These are phyloP conservation scores for Aspergillus biplanus DNA, from an alignment of 495 filamentous ascomycete genomes.

Conservation along the genomic window DNA sequence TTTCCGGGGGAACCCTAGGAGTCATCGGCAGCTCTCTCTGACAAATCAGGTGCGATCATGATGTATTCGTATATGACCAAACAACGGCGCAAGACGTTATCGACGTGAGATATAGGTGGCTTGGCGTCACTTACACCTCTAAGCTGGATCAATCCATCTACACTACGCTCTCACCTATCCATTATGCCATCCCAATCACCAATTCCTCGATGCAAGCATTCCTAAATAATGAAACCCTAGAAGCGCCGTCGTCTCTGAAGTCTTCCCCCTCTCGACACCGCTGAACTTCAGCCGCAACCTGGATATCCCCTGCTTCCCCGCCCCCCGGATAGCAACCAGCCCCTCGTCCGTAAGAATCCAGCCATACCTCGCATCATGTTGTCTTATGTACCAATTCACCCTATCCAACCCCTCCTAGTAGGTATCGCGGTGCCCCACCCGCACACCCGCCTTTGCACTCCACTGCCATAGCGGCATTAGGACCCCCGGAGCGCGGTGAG, in stretches of 20 bases:
- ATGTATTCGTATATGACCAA: constrained; percentile 83
- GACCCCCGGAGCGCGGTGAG: neutral
- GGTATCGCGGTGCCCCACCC: neutral
- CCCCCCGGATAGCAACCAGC: neutral
- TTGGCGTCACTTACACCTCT: neutral
- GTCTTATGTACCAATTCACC: neutral
- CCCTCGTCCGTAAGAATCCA: neutral
- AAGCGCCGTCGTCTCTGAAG: neutral
- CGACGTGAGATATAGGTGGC: neutral
- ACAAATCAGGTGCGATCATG: constrained; percentile 65
- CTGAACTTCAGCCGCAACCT: neutral
- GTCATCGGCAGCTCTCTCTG: neutral
- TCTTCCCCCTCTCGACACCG: neutral
- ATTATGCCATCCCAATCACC: neutral
- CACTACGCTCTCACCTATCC: neutral
- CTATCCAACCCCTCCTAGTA: neutral
- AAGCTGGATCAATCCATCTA: neutral
- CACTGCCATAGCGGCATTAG: neutral
- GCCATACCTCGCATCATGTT: neutral
- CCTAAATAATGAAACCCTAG: neutral
- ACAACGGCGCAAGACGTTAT: constrained; percentile 65
- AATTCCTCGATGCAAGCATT: neutral
- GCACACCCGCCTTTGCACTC: neutral
- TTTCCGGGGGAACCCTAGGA: neutral
- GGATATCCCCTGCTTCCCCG: neutral